Evolutionary conservation across 2,329 filamentous ascomycete species (phyloP).

Genomic region (Phaeoacremonium minimum): DNA sequence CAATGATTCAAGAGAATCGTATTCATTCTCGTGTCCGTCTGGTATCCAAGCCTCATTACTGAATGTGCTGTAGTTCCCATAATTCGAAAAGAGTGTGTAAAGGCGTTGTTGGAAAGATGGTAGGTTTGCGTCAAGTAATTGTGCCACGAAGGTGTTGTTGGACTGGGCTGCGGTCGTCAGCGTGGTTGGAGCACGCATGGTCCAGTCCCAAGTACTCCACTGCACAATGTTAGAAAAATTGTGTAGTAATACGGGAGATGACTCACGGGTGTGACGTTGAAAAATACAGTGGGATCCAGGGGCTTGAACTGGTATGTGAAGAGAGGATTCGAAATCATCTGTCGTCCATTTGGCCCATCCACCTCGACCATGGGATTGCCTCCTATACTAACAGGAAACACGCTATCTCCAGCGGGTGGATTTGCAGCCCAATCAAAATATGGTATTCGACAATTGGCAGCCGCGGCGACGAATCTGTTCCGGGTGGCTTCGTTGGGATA

Average conservation of each 20-base stretch:
- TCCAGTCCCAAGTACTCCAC: slow-evolving; percentile 57
- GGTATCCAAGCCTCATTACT: slow-evolving; percentile 64
- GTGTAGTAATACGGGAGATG: neutral
- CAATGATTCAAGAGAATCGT: slow-evolving; percentile 62
- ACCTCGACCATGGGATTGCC: slow-evolving; percentile 38
- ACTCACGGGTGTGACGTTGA: slow-evolving; percentile 52
- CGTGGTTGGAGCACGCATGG: slow-evolving; percentile 50
- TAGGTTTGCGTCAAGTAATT: slow-evolving; percentile 47
- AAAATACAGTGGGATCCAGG: slow-evolving; percentile 52
- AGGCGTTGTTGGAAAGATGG: slow-evolving; percentile 57
- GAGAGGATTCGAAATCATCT: slow-evolving; percentile 57
- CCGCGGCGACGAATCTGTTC: slow-evolving; percentile 45
- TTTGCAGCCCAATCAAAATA: slow-evolving; percentile 56
- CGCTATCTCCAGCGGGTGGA: slow-evolving; percentile 41
- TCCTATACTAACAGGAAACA: slow-evolving; percentile 43
- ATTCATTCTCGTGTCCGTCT: slow-evolving; percentile 37
- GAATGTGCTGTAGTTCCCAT: slow-evolving; percentile 63
- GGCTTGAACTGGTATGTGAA: slow-evolving; percentile 59
- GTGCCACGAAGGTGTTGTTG: slow-evolving; percentile 53
- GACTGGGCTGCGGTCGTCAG: slow-evolving; percentile 40
- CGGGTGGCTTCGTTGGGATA: slow-evolving; percentile 42
- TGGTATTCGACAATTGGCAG: slow-evolving; percentile 47
- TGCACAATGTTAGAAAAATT: too few species aligned
- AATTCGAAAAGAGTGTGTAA: slow-evolving; percentile 63
- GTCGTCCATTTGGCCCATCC: slow-evolving; percentile 50